These are phyloP conservation scores for Penicillium sp. DNA, from an alignment of 2,329 filamentous ascomycete species.

Conservation along the genomic window DNA sequence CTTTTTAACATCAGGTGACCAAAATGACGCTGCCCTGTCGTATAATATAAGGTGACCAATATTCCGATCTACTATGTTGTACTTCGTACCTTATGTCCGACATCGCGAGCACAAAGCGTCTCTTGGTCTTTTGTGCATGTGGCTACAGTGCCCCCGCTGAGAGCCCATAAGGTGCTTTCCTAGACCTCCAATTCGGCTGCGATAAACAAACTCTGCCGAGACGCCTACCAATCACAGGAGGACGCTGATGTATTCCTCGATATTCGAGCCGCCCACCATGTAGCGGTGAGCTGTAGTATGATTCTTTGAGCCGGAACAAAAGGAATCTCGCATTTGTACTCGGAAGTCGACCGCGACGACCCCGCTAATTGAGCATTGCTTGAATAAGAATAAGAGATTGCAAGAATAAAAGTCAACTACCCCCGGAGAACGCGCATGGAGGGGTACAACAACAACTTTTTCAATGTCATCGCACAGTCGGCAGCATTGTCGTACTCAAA, in stretches of 20 bases:
- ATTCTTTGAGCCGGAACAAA: slow-evolving; percentile 1
- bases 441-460: slow-evolving; percentile 1
- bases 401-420: slow-evolving; percentile 4
- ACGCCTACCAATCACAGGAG: slow-evolving; percentile 16
- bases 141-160: slow-evolving; percentile 5
- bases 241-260: not conserved
- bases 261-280: slow-evolving; percentile 16
- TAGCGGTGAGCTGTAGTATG: slow-evolving; percentile 24
- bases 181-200: slow-evolving; percentile 2
- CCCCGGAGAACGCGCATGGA: slow-evolving; percentile 3
- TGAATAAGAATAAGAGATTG: not conserved
- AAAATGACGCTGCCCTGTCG: not conserved
- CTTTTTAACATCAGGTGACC: slow-evolving; percentile 8
- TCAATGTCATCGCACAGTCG: not conserved
- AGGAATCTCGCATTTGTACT: not conserved
- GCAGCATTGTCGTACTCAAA: slow-evolving; percentile 1
- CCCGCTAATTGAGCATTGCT: slow-evolving; percentile 1
- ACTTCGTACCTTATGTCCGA: slow-evolving; percentile 2
- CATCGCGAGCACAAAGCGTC: not conserved
- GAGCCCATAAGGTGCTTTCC: slow-evolving; percentile 11
- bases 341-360: not conserved
- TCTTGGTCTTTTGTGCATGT: slow-evolving; percentile 1
- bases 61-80: not conserved
- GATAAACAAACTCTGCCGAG: slow-evolving; percentile 9
- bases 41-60: slow-evolving; percentile 3